Evolutionary conservation across 352 stramenopile genomes (phyloP).

Genomic region (Pythium diclinum): DNA sequence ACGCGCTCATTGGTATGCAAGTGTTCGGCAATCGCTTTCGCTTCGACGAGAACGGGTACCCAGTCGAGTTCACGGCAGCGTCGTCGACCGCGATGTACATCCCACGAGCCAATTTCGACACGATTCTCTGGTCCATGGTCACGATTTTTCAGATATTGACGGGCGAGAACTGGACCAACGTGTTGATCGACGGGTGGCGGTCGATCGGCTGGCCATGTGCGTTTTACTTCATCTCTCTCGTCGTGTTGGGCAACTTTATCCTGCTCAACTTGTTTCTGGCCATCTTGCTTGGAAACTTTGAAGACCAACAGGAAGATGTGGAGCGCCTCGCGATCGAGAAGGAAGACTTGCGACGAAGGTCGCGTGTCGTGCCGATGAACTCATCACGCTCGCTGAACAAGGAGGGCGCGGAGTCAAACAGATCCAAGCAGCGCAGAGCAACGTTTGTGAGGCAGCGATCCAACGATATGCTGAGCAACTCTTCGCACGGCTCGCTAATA

Average conservation of each 20-base stretch:
- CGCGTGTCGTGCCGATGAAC: constrained; percentile 28
- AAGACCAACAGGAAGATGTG: constrained; percentile 56
- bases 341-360: constrained; percentile 37
- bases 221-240: constrained; percentile 82
- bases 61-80: constrained; percentile 35
- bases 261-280: constrained; percentile 92
- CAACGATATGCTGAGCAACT: neutral
- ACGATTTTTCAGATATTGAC: constrained; percentile 80
- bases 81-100: constrained; percentile 10
- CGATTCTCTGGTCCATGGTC: constrained; percentile 31
- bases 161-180: constrained; percentile 91
- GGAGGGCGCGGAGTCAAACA: neutral
- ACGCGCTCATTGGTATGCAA: constrained; percentile 77
- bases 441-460: constrained; percentile 3
- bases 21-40: constrained; percentile 79
- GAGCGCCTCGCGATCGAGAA: constrained; percentile 33
- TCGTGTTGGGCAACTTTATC: constrained; percentile 89
- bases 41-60: constrained; percentile 26
- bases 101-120: constrained; percentile 30
- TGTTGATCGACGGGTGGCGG: constrained; percentile 89
- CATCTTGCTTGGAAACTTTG: constrained; percentile 90
- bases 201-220: constrained; percentile 49
- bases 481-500: neutral
- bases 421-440: neutral
- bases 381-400: neutral